Evolutionary conservation across 495 filamentous ascomycete genomes (phyloP).

Genomic region (Talaromyces proteolyticus): DNA sequence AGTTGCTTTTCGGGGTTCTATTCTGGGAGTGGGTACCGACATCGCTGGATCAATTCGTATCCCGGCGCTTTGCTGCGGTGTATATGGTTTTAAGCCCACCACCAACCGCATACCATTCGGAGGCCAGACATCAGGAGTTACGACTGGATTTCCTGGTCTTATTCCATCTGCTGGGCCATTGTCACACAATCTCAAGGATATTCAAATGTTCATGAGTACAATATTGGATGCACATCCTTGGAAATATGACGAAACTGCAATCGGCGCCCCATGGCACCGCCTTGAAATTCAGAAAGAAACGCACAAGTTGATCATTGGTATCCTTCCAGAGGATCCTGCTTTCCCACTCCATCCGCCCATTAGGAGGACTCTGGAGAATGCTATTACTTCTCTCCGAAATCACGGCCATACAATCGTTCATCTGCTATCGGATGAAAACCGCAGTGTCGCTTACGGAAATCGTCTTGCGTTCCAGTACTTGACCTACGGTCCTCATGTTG

Average conservation of each 20-base stretch:
- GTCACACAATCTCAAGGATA: slow-evolving; percentile 36
- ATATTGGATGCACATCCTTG: slow-evolving; percentile 53
- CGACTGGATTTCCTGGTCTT: neutral
- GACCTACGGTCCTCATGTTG: slow-evolving; percentile 18
- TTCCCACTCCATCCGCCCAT: slow-evolving; percentile 44
- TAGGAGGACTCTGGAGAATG: slow-evolving; percentile 34
- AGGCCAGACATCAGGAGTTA: slow-evolving; percentile 23
- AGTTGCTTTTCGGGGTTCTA: slow-evolving; percentile 49
- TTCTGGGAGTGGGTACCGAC: slow-evolving; percentile 63
- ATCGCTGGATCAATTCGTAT: slow-evolving; percentile 61
- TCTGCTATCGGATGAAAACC: slow-evolving; percentile 8
- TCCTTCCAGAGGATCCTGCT: slow-evolving; percentile 15
- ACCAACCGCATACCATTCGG: slow-evolving; percentile 49
- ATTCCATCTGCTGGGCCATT: slow-evolving; percentile 53
- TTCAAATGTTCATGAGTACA: slow-evolving; percentile 48
- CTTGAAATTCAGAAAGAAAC: neutral
- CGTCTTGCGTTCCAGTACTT: neutral
- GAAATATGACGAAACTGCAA: slow-evolving; percentile 55
- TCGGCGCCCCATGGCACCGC: slow-evolving; percentile 56
- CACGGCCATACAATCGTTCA: slow-evolving; percentile 39
- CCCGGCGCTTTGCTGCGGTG: slow-evolving; percentile 58
- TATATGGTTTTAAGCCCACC: slow-evolving; percentile 62
- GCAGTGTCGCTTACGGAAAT: neutral
- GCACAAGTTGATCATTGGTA: slow-evolving; percentile 8
- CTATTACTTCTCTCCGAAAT: slow-evolving; percentile 33